phyloP scores from a whole-genome alignment of 805 yeast species.

The Cyberlindnera petersonii region DNA sequence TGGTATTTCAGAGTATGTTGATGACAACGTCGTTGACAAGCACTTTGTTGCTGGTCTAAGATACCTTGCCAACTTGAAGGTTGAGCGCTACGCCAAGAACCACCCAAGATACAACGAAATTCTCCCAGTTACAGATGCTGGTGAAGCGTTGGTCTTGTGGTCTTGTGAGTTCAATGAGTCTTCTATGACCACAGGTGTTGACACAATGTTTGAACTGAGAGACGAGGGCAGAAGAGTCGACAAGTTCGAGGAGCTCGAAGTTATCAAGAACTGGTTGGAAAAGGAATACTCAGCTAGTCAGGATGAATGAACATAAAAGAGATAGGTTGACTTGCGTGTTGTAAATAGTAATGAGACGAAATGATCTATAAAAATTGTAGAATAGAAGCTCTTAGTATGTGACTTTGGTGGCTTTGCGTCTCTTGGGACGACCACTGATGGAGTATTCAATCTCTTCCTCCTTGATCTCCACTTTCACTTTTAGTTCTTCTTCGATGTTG shows the following conservation, averaged over 20 bases:
- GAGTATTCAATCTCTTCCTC: constrained; percentile 25
- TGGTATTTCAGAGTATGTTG: constrained; percentile 72
- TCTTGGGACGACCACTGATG: constrained; percentile 29
- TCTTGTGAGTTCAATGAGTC: constrained; percentile 40
- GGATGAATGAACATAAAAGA: neutral
- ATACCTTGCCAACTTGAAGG: constrained; percentile 65
- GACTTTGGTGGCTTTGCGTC: constrained; percentile 20
- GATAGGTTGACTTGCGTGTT: neutral
- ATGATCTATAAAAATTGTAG: neutral
- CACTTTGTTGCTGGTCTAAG: constrained; percentile 64
- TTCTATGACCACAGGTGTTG: constrained; percentile 38
- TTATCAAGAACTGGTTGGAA: constrained; percentile 30
- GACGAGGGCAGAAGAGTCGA: constrained; percentile 31
- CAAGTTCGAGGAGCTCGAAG: constrained; percentile 33
- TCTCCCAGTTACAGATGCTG: constrained; percentile 26
- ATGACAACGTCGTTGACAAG: constrained; percentile 53
- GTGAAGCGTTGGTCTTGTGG: constrained; percentile 48
- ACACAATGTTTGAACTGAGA: constrained; percentile 45
- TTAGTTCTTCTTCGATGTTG: constrained; percentile 3
- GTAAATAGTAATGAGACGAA: constrained; percentile 9
- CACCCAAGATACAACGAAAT: constrained; percentile 36
- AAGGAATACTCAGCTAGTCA: constrained; percentile 14
- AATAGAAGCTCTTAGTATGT: neutral
- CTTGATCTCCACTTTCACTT: constrained; percentile 6
- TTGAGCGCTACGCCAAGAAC: constrained; percentile 44